A percentile compares a stretch with the other conserved stretches of the same genome.
phyloP scores from a whole-genome alignment of 148 eudicot genomes.

The Cornus kousa region DNA sequence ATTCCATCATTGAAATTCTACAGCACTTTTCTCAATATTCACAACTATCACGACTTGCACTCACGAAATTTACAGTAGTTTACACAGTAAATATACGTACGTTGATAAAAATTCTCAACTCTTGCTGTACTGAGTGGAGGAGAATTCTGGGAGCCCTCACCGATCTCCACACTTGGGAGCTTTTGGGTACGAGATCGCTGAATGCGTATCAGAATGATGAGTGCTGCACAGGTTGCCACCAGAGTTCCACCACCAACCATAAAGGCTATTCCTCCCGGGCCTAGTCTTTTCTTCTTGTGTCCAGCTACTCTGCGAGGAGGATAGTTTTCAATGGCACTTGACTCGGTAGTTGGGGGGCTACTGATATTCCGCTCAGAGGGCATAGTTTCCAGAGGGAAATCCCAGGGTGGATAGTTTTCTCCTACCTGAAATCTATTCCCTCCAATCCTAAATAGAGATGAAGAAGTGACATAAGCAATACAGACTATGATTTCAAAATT shows the following conservation, averaged over 20 bases:
- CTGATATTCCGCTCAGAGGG: constrained; percentile 48
- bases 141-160: constrained; percentile 45
- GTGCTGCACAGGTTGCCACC: constrained; percentile 43
- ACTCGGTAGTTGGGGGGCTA: constrained; percentile 69
- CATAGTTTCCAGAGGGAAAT: constrained; percentile 51
- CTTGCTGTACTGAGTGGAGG: constrained; percentile 45
- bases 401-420: constrained; percentile 65
- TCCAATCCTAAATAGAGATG: constrained; percentile 53
- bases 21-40: neutral
- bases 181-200: constrained; percentile 27
- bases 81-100: neutral
- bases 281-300: constrained; percentile 44
- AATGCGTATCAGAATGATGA: constrained; percentile 29
- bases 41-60: neutral
- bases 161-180: constrained; percentile 24
- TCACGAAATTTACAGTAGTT: neutral
- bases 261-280: constrained; percentile 47
- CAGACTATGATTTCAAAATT: neutral
- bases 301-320: constrained; percentile 32
- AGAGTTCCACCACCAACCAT: constrained; percentile 54
- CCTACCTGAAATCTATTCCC: constrained; percentile 60
- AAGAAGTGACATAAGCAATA: neutral
- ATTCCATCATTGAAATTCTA: neutral
- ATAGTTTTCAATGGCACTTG: constrained; percentile 60
- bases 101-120: constrained; percentile 41